Evolutionary conservation across 2,329 filamentous ascomycete genomes (phyloP), one percentile per base, ranked within the genome.

Genomic region (Colletotrichum falcatum): DNA sequence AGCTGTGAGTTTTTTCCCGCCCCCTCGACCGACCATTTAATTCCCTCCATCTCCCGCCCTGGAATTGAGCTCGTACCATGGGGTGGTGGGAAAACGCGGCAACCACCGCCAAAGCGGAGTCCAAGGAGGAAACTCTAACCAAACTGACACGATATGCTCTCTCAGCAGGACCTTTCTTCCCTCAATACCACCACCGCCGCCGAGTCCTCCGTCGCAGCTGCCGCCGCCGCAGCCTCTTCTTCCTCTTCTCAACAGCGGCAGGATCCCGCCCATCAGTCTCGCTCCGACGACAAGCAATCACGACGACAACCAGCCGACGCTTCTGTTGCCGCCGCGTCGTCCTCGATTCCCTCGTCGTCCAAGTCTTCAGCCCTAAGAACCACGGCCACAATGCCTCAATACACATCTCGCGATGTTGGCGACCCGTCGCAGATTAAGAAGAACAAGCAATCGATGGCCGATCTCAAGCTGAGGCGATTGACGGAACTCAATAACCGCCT

Each of bases 371-470:
- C 33, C 28, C 53, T 53, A 73, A 74, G 74, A 71, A 64, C 74
- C 74, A 58, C 76, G 71, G 70, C 72, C 80, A 87, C 80, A 73
- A 90, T 91, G 88, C 88, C 89, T 82, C 86, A 88, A 75, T 91
- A 91, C 83, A 90, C 89, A 69, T 90, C 89, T 59, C 87, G 89
- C 77, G 89, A 91, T 79, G 88, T 89, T 72, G 88, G 88, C 82
- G 89, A 91, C 79, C 88, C 89, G 80, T 88, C 88, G 77, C 89
- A 91, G 81, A 89, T 90, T 77, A 90, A 89, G 88, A 97, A 95
- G 86, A 98, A 97, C 87, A 98, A 98, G 88, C 96, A 98, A 86
- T 97, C 94, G 81, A 98, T 99, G 94, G 95, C 95, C 76, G 96
- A 99, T 82, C 89, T 99, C 74, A 99, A 99, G 88, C 90, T 98